Percentiles rank a stretch among this genome's conserved stretches.
Conservation (phyloP, 2,329 filamentous ascomycete genomes). For the Xylariaceae sp. region DNA sequence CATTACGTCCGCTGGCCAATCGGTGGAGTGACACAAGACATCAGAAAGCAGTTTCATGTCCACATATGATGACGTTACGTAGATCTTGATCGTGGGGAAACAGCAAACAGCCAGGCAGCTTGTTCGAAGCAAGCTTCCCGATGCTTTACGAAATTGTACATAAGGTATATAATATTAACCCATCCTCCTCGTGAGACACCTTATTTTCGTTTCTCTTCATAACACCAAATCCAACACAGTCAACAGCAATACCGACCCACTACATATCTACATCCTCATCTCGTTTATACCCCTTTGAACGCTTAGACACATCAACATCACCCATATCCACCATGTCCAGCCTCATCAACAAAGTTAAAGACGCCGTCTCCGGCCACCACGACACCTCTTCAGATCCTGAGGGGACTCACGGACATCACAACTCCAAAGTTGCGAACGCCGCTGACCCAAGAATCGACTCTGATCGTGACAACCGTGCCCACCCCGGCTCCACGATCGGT, state of each 20-base stretch:
- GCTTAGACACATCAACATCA: background rate
- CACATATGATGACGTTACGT: constrained; percentile 16
- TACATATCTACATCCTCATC: background rate
- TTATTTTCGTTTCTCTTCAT: background rate
- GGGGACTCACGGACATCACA: constrained; percentile 33
- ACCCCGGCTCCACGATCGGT: constrained; percentile 24
- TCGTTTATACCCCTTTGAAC: background rate
- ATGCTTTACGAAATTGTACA: constrained; percentile 7
- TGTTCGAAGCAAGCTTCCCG: background rate
- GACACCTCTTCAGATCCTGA: constrained; percentile 23
- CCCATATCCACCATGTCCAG: constrained; percentile 49
- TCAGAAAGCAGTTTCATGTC: constrained; percentile 4
- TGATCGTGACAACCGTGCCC: constrained; percentile 33
- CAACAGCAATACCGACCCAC: too few species aligned
- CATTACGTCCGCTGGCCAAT: constrained; percentile 2
- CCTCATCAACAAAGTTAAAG: constrained; percentile 60
- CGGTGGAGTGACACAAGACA: background rate
- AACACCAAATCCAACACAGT: background rate
- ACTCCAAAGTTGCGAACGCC: constrained; percentile 26
- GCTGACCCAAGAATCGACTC: constrained; percentile 35
- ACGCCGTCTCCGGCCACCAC: constrained; percentile 48
- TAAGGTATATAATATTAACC: constrained; percentile 16
- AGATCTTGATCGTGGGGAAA: background rate
- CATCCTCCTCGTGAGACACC: background rate
- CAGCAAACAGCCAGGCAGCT: too few species aligned